phyloP scores from a whole-genome alignment of 176 grass and related monocot genomes.

The Eragrostis curvula region DNA sequence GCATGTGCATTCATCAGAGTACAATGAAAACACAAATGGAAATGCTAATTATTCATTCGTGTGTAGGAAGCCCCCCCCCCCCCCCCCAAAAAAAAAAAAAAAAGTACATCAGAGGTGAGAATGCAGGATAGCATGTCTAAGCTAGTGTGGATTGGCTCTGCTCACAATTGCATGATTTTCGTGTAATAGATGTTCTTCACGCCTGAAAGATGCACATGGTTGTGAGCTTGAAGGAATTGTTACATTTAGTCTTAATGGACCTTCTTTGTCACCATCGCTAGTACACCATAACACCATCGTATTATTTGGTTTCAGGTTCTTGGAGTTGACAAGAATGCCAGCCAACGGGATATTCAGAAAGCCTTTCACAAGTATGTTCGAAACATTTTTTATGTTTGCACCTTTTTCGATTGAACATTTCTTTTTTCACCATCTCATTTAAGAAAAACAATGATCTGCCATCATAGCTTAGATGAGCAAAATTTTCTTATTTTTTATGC shows the following conservation, averaged over 20 bases:
- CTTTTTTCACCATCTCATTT: not conserved
- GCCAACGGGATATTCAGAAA: slow-evolving; percentile 94
- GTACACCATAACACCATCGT: not conserved
- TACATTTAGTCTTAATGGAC: not conserved
- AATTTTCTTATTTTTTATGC: slow-evolving; percentile 14
- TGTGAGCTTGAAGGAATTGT: not conserved
- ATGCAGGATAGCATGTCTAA: not conserved
- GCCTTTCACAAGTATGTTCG: slow-evolving; percentile 89
- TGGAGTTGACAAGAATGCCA: slow-evolving; percentile 91
- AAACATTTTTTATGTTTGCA: slow-evolving; percentile 1
- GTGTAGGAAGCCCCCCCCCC: too few species aligned
- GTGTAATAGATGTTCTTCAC: not conserved
- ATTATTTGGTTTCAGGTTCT: slow-evolving; percentile 66
- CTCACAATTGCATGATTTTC: not conserved
- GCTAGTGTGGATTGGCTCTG: not conserved
- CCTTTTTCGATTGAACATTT: not conserved
- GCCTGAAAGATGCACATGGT: not conserved
- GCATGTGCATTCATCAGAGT: not conserved
- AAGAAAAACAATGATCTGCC: not conserved
- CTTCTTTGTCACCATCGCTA: slow-evolving; percentile 29
- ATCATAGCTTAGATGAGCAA: not conserved
- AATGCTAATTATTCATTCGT: not conserved
- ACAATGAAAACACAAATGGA: not conserved
- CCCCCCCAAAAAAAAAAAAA: too few species aligned
- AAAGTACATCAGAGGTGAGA: slow-evolving; percentile 5